Base-by-base conservation (phyloP, 2,329 filamentous ascomycete genomes). In the Colletotrichum tofieldiae region DNA sequence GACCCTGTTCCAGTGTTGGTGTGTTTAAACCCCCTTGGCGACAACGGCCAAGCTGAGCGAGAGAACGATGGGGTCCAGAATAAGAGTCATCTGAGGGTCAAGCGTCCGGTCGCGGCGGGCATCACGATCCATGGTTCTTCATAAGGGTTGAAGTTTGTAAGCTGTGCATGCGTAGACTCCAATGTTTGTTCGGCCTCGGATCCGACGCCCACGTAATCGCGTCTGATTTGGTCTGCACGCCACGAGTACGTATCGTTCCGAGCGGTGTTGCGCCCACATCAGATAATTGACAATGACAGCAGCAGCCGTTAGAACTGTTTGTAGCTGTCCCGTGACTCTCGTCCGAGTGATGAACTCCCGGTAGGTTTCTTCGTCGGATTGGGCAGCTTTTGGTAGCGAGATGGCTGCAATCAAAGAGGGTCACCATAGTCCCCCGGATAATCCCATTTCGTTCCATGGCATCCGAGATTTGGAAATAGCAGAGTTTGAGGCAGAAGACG, bases 331-430 rank as follows among this genome's bases (percentile, higher is more conserved):
- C 20, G 45, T 41, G 51, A 41, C 43, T 60, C 39, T 61, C 43
- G 45, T 51, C 43, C 55, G 37, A 39, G 20, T n/a, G 61, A 43
- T 35, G 37, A 37, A 20, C 20, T 41, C 43, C 20, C 14, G 43
- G 26, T 32, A 32, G 12, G 32, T 32, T 11, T 71, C 11, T 45
- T 45, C 29, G 37, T 51, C 39, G 23, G 47, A 37, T 41, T 41
- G 43, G 47, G 64, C 55, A 41, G 32, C 23, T 43, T 49, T 37
- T 18, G 16, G 58, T 49, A 68, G 65, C 58, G 58, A 72, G n/a
- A 72, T 68, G 58, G 26, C 65, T 11, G 65, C 65, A 72, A 59
- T 63, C 58, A 72, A 68, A 54, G 43, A 51, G 45, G 26, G 23
- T 64, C 39, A 11, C 66, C 35, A 23, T 41, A 20, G 41, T 58